phyloP scores from a whole-genome alignment of 345 rosid species.

The Populus euphratica region DNA sequence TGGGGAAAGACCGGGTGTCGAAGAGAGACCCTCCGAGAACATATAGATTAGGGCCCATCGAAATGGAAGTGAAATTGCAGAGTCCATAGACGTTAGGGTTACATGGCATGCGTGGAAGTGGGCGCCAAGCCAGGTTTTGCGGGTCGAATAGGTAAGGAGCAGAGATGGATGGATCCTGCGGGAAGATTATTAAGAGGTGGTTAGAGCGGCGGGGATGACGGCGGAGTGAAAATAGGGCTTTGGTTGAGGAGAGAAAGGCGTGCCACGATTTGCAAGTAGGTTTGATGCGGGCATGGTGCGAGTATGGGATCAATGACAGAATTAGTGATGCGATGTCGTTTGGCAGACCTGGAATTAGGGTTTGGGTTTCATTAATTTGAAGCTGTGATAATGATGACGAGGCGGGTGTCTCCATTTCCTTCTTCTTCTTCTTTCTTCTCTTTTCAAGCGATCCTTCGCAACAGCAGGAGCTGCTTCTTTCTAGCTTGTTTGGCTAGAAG shows the following conservation, averaged over 20 bases:
- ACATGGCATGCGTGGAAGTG: constrained; percentile 77
- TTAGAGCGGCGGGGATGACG: constrained; percentile 19
- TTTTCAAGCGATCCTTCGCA: not conserved
- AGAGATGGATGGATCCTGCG: constrained; percentile 75
- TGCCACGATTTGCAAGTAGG: constrained; percentile 68
- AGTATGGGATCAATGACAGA: constrained; percentile 64
- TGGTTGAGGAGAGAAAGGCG: constrained; percentile 59
- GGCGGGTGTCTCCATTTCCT: not conserved
- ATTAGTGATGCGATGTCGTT: constrained; percentile 56
- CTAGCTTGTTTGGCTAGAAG: not conserved
- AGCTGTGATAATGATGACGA: not conserved
- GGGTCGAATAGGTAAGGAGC: constrained; percentile 83
- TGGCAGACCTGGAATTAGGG: constrained; percentile 72
- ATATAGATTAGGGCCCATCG: constrained; percentile 58
- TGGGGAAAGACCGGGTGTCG: constrained; percentile 78
- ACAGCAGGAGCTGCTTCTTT: not conserved
- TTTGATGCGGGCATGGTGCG: constrained; percentile 74
- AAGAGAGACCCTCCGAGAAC: constrained; percentile 87
- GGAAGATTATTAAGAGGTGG: constrained; percentile 83
- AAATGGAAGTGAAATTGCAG: constrained; percentile 75
- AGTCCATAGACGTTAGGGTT: constrained; percentile 79
- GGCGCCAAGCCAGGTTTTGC: constrained; percentile 54
- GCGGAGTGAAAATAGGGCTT: constrained; percentile 61
- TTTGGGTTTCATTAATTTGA: constrained; percentile 28
- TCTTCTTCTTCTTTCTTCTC: too few species aligned